Evolutionary conservation across 495 filamentous ascomycete genomes (phyloP).

Genomic region (Xylaria scruposa): DNA sequence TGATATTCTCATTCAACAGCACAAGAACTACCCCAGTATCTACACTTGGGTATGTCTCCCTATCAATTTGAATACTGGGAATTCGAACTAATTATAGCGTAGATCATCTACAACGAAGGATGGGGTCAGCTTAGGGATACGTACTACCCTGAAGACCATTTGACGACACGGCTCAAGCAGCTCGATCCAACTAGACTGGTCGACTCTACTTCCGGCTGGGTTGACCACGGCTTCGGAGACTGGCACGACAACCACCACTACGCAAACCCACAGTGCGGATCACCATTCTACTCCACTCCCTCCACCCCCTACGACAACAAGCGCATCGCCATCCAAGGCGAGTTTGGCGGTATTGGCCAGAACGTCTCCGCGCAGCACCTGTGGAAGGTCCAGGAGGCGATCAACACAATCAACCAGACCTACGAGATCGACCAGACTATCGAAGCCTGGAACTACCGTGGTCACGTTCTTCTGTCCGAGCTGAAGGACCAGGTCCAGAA

Average conservation of each 20-base stretch:
- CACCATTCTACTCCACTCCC: conserved; percentile 63
- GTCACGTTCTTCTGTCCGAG: conserved; percentile 57
- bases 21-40: conserved; percentile 68
- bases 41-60: conserved; percentile 48
- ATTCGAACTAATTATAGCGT: conserved; percentile 19
- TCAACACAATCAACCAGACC: conserved; percentile 65
- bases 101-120: conserved; percentile 75
- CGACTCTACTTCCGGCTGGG: conserved; percentile 66
- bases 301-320: conserved; percentile 63
- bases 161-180: conserved; percentile 58
- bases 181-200: conserved; percentile 69
- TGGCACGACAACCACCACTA: conserved; percentile 73
- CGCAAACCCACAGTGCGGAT: conserved; percentile 72
- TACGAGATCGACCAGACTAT: conserved; percentile 66
- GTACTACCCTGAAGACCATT: conserved; percentile 58
- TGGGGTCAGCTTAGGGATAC: conserved; percentile 64
- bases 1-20: conserved; percentile 64
- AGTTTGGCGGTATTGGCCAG: conserved; percentile 70
- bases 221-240: conserved; percentile 39
- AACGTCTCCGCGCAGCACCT: conserved; percentile 62
- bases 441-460: conserved; percentile 71
- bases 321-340: conserved; percentile 71
- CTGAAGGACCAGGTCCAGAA: conserved; percentile 62
- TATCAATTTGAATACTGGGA: neutral
- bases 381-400: conserved; percentile 65